These are phyloP conservation scores for Hypocreales sp. DNA, from an alignment of 2,329 filamentous ascomycete species.

Conservation along the genomic window DNA sequence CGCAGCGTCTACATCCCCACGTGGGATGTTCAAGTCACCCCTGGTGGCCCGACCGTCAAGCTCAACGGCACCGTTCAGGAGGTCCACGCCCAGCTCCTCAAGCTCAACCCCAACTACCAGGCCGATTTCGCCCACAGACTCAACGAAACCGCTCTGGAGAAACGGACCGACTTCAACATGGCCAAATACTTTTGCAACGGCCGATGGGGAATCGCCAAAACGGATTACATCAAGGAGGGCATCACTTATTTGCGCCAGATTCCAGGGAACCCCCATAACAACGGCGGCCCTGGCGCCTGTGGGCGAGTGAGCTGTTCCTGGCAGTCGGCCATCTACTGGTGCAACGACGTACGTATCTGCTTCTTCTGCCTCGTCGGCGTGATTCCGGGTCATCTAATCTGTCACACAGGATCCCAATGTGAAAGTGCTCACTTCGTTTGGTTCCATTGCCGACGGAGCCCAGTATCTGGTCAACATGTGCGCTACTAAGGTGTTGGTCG, in stretches of 20 bases:
- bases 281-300: constrained; percentile 6
- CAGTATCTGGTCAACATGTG: not conserved
- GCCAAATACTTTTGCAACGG: not conserved
- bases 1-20: not conserved
- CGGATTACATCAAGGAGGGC: constrained; percentile 1
- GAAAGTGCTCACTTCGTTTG: not conserved
- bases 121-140: constrained; percentile 1
- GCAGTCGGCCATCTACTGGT: constrained; percentile 8
- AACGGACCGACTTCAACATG: constrained; percentile 1
- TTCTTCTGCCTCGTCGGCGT: not conserved
- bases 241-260: constrained; percentile 6
- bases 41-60: constrained; percentile 2
- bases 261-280: not conserved
- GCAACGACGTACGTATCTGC: constrained; percentile 10
- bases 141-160: not conserved
- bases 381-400: not conserved
- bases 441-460: constrained; percentile 2
- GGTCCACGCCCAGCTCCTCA: constrained; percentile 5
- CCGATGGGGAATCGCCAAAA: not conserved
- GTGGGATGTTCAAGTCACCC: constrained; percentile 6
- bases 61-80: constrained; percentile 8
- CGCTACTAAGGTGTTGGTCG: not conserved
- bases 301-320: constrained; percentile 8
- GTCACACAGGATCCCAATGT: not conserved
- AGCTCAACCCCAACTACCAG: constrained; percentile 7